Evolutionary conservation across 1,284 basidiomycete species (phyloP), one percentile per base, ranked within the genome.

Genomic region (Puccinia hordei): DNA sequence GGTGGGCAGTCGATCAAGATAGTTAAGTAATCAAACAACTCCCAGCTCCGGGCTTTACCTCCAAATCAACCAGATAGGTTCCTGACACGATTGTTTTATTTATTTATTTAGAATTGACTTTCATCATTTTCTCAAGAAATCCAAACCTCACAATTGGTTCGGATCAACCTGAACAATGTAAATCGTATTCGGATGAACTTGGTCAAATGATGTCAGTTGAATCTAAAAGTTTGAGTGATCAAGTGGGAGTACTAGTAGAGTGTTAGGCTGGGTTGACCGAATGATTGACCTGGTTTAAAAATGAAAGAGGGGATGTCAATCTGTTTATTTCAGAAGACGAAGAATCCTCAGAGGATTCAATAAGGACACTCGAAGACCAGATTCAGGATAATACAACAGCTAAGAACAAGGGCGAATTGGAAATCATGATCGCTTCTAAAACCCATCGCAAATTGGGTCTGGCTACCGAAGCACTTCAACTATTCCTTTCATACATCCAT

Each of bases 1-100:
- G 91, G 84, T 98, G 95, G 95, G 91, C 91, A 82, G 84, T 89
- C 2, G 95, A 98, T 85, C 89, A 91, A 75, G 95, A 98, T 86
- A 98, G 92, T 91, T n/a, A n/a, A n/a, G n/a, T n/a, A n/a, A n/a
- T n/a, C n/a, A 79, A 81, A 90, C 86, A 13, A 24, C 41, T 63
- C 13, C 10, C n/a, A n/a, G n/a, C 55, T 33, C 10, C 12, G 4
- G 27, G 27, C 13, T 63, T 63, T 44, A 35, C 13, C 51, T 44
- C 17, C 30, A 12, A 63, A 41, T n/a, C 24, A 63, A 65, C 33
- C 55, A 13, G 27, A 41, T 74, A 51, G 17, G 44, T 13, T 41
- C 38, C 38, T 41, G 38, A 41, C 38, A 68, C n/a, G n/a, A n/a
- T 41, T 51, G 22, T 2, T 13, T 15, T 61, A 10, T 8, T 49